A percentile compares a stretch with the other conserved stretches of the same genome.
Evolutionary conservation across 306 rosid species (phyloP).

Genomic region (Biancaea sappan): DNA sequence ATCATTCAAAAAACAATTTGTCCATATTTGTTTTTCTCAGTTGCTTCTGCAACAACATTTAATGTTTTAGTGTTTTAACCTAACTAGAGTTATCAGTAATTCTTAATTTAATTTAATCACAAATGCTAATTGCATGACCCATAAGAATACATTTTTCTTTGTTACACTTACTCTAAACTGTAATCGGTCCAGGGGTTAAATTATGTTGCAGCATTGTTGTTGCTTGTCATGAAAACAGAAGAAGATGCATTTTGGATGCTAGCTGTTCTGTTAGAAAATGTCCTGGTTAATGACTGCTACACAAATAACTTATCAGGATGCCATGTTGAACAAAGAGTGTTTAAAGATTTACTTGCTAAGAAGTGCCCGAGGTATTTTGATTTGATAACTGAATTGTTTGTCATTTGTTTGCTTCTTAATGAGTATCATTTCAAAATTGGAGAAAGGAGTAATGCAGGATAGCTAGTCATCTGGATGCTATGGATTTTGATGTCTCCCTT

Average conservation of each 20-base stretch:
- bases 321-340: constrained; percentile 98
- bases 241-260: constrained; percentile 99
- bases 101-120: not conserved
- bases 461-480: constrained; percentile 78
- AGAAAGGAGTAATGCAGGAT: constrained; percentile 68
- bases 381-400: constrained; percentile 1
- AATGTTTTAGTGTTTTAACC: not conserved
- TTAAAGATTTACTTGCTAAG: constrained; percentile 77
- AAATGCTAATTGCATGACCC: constrained; percentile 1
- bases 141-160: constrained; percentile 23
- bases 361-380: constrained; percentile 84
- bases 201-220: constrained; percentile 93
- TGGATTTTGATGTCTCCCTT: constrained; percentile 96
- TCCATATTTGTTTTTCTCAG: not conserved
- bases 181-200: constrained; percentile 80
- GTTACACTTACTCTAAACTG: constrained; percentile 17
- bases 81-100: not conserved
- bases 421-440: constrained; percentile 36
- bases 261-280: constrained; percentile 93
- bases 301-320: constrained; percentile 95
- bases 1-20: no score
- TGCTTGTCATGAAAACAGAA: constrained; percentile 98
- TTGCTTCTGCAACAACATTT: not conserved
- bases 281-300: constrained; percentile 91
- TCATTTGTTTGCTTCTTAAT: constrained; percentile 18